Percentiles rank a stretch among this genome's conserved stretches.
Evolutionary conservation across 2,329 filamentous ascomycete genomes (phyloP).

Genomic region (Simplicillium aogashimaense): DNA sequence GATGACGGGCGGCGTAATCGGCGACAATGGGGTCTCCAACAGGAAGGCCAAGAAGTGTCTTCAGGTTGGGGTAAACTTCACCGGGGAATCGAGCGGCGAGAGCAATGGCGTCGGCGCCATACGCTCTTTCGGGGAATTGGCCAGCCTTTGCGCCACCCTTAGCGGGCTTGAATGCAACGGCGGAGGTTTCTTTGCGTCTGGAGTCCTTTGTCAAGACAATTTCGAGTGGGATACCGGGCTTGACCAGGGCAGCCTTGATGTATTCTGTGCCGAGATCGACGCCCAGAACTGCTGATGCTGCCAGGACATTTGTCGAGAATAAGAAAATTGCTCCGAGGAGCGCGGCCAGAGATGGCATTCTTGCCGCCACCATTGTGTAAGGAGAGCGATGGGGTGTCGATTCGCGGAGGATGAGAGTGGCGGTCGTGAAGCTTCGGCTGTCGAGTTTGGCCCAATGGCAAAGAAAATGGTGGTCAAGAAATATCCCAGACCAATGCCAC

Average conservation of each 20-base stretch:
- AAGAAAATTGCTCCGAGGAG: slow-evolving; percentile 27
- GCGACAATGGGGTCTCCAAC: slow-evolving; percentile 50
- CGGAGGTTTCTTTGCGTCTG: slow-evolving; percentile 85
- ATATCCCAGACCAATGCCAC: no score
- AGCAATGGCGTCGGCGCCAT: slow-evolving; percentile 85
- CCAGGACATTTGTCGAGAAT: slow-evolving; percentile 35
- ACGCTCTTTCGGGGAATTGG: slow-evolving; percentile 76
- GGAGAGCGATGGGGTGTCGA: slow-evolving; percentile 5
- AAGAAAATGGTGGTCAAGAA: neutral
- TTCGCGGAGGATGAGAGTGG: neutral
- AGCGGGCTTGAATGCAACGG: slow-evolving; percentile 88
- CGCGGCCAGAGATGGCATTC: slow-evolving; percentile 24
- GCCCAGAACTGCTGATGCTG: slow-evolving; percentile 68
- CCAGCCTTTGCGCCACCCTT: slow-evolving; percentile 51
- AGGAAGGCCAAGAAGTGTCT: slow-evolving; percentile 73
- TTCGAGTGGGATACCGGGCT: slow-evolving; percentile 92
- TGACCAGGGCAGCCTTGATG: slow-evolving; percentile 91
- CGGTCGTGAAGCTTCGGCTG: neutral
- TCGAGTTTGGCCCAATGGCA: neutral
- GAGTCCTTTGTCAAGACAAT: slow-evolving; percentile 98
- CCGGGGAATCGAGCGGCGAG: slow-evolving; percentile 79
- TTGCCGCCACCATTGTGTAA: slow-evolving; percentile 20
- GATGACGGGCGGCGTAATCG: slow-evolving; percentile 67
- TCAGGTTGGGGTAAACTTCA: slow-evolving; percentile 92
- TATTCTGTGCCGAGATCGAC: slow-evolving; percentile 94